These are phyloP conservation scores for Silene uniflora DNA, from an alignment of 148 eudicot genomes.

Conservation along the genomic window DNA sequence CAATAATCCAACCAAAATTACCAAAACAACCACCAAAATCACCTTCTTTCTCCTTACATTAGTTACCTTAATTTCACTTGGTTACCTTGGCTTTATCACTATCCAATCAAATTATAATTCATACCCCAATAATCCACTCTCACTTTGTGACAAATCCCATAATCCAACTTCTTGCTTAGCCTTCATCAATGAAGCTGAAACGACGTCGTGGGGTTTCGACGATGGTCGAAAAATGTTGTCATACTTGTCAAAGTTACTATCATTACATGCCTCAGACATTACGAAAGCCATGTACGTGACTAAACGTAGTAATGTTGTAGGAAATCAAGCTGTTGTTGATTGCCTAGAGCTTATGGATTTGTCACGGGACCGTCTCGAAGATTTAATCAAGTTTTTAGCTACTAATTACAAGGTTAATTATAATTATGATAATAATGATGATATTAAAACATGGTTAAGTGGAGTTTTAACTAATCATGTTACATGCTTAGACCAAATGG, in stretches of 20 bases:
- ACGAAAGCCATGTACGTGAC: slow-evolving; percentile 16
- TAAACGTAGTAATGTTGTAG: background rate
- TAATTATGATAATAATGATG: background rate
- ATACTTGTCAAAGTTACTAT: background rate
- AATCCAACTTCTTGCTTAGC: slow-evolving; percentile 20
- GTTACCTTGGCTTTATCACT: slow-evolving; percentile 17
- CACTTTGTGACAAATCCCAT: slow-evolving; percentile 23
- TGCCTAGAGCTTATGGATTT: slow-evolving; percentile 32
- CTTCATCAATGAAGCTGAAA: background rate
- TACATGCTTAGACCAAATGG: slow-evolving; percentile 26
- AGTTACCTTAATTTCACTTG: slow-evolving; percentile 17
- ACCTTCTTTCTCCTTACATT: slow-evolving; percentile 13
- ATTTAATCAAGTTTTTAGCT: slow-evolving; percentile 10
- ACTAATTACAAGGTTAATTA: background rate
- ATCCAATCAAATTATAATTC: slow-evolving; percentile 7
- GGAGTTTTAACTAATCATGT: slow-evolving; percentile 32
- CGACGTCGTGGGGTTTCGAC: slow-evolving; percentile 7
- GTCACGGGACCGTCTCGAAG: slow-evolving; percentile 27
- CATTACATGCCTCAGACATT: slow-evolving; percentile 16
- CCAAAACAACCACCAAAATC: slow-evolving; percentile 9
- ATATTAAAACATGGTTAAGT: slow-evolving; percentile 28
- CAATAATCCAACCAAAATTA: background rate
- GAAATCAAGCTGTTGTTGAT: slow-evolving; percentile 13
- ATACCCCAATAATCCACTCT: background rate
- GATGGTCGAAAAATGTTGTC: slow-evolving; percentile 8